A percentile compares a stretch with the other conserved stretches of the same genome.
These are phyloP conservation scores for Gastrodia elata DNA, from an alignment of 106 monocot species.

Conservation along the genomic window DNA sequence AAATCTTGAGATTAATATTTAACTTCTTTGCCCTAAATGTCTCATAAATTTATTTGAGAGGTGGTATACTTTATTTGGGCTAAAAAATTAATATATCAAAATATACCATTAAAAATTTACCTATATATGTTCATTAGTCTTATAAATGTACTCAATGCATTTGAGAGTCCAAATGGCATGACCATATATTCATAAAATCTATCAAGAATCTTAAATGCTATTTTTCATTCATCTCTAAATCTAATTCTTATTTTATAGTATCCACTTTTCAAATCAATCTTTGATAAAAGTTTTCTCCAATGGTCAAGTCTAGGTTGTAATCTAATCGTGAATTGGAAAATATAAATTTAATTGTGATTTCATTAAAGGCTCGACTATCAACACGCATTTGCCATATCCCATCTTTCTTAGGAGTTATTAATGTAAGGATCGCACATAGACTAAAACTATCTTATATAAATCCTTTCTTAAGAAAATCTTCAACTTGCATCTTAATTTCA, in stretches of 20 bases:
- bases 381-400: background rate
- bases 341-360: background rate
- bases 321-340: background rate
- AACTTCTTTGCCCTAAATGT: background rate
- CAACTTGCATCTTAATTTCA: background rate
- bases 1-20: background rate
- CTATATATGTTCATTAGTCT: background rate
- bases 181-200: background rate
- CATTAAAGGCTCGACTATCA: background rate
- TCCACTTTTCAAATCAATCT: background rate
- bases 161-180: background rate
- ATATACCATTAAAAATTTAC: background rate
- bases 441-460: background rate
- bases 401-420: constrained; percentile 5
- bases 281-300: background rate
- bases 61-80: background rate
- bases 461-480: background rate
- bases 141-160: background rate
- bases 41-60: background rate
- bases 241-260: background rate
- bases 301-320: constrained; percentile 2
- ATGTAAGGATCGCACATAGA: background rate
- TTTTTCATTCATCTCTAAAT: background rate
- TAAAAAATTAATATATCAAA: background rate
- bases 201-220: background rate